These are phyloP conservation scores for Penicillium macrosclerotiorum DNA, from an alignment of 495 filamentous ascomycete genomes.

Conservation along the genomic window DNA sequence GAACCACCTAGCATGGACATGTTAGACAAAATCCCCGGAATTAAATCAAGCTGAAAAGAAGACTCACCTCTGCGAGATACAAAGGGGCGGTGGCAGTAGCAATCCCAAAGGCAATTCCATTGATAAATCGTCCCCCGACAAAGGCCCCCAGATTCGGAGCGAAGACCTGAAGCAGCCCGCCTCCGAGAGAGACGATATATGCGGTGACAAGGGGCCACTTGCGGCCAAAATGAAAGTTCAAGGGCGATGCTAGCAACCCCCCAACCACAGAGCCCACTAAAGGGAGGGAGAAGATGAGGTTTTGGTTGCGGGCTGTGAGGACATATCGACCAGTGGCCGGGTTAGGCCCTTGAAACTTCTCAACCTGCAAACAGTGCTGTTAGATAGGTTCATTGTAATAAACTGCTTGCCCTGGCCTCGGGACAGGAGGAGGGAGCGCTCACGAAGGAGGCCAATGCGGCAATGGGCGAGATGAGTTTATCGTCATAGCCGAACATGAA, in stretches of 20 bases:
- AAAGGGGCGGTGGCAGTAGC: constrained; percentile 36
- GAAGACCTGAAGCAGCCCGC: constrained; percentile 37
- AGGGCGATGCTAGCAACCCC: constrained; percentile 30
- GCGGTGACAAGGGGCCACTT: constrained; percentile 35
- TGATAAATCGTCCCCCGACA: constrained; percentile 33
- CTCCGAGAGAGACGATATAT: constrained; percentile 35
- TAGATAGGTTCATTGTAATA: background rate
- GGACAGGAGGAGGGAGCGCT: constrained; percentile 8
- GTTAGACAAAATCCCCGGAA: too few species aligned
- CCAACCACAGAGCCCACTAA: constrained; percentile 35
- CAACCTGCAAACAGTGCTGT: constrained; percentile 19
- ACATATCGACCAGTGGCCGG: constrained; percentile 21
- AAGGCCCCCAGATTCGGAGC: constrained; percentile 35
- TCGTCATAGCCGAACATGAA: constrained; percentile 42
- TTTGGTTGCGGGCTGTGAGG: constrained; percentile 38
- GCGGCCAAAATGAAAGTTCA: constrained; percentile 34
- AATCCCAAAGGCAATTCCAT: constrained; percentile 32
- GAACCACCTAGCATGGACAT: constrained; percentile 24
- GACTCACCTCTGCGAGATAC: constrained; percentile 35
- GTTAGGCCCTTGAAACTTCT: constrained; percentile 34
- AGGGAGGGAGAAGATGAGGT: constrained; percentile 35
- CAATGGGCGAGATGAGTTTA: constrained; percentile 41
- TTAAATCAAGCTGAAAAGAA: background rate
- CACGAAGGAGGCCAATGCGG: constrained; percentile 35
- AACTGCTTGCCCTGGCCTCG: background rate